Base-by-base conservation (phyloP, 2,329 filamentous ascomycete genomes). In the Blastomyces parvus region DNA sequence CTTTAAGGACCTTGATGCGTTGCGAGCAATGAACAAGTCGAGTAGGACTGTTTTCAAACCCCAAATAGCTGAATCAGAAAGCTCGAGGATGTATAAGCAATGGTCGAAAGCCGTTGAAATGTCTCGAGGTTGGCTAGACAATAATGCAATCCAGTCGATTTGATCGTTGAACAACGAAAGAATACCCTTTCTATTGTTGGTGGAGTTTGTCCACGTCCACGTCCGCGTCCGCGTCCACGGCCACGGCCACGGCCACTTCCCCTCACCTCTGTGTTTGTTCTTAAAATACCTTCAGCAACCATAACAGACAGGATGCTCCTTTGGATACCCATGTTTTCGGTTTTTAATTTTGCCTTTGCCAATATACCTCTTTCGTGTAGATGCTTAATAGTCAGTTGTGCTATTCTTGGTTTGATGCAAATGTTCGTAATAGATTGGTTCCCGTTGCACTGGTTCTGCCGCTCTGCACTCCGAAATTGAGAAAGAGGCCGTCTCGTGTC, bases 31-130 rank as follows among this genome's bases (percentile, higher is more conserved):
- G 74, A 91, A 90, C 74, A 85, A 83, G 64, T 81, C 83, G 61
- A 88, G 87, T 60, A 83, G 87, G 62, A 88, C 82, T 65, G 82
- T 85, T 22, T 96, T 96, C 72, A 78, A 83, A 69, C 89, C 90
- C 0, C 77, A 84, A 66, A 84, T 90, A 64, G 79, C 80, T 59
- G 75, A 80, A 66, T 79, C 83, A 65, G 82, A 85, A 68, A 85
- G 86, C 65, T 74, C 74, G 40, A 81, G 80, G 71, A 84, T 88
- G 78, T 91, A 90, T 71, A 82, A 80, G 68, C 83, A 84, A 68
- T 92, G 89, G 89, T 82, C 85, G 69, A 86, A 88, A 75, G 89
- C 89, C 1, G 89, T 93, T 46, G 79, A 88, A 73, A 92, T 91
- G 88, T 88, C 85, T 70, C 85, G 82, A 71, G 89, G 89, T 42